These are phyloP conservation scores for Sonneratia caseolaris DNA, from an alignment of 345 rosid species.

Conservation along the genomic window DNA sequence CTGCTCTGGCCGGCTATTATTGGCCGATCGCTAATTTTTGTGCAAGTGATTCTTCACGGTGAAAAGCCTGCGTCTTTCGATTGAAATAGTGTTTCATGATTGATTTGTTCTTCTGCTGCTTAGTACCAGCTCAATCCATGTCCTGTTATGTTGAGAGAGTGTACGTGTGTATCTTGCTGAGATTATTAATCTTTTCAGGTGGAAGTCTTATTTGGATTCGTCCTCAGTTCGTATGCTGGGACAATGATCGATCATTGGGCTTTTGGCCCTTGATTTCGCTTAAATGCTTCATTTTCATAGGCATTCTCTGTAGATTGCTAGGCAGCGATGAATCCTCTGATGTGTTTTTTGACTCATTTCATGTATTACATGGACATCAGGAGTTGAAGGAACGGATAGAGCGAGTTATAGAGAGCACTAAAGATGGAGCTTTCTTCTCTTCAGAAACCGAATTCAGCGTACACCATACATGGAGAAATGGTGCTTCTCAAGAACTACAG, in stretches of 20 bases:
- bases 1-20: too few relatives aligned
- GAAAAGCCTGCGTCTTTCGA: not conserved
- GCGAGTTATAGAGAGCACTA: constrained; percentile 41
- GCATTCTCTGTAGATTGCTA: too few relatives aligned
- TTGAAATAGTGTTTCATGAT: not conserved
- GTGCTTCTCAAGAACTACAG: constrained; percentile 87
- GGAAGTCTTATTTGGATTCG: not conserved
- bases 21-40: too few relatives aligned
- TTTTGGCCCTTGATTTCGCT: too few relatives aligned
- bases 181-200: not conserved
- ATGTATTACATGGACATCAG: constrained; percentile 17
- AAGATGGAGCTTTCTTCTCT: constrained; percentile 38
- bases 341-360: not conserved
- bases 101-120: not conserved
- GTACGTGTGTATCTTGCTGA: not conserved
- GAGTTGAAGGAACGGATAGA: constrained; percentile 82
- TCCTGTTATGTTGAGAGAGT: not conserved
- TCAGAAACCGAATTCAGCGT: constrained; percentile 69
- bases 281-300: too few relatives aligned
- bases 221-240: not conserved
- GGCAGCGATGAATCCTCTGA: not conserved
- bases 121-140: not conserved
- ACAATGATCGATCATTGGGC: too few relatives aligned
- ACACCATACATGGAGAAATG: constrained; percentile 92
- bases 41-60: too few relatives aligned